Evolutionary conservation across 1,139 yeast species (phyloP).

Genomic region (Yamadazyma sp.): DNA sequence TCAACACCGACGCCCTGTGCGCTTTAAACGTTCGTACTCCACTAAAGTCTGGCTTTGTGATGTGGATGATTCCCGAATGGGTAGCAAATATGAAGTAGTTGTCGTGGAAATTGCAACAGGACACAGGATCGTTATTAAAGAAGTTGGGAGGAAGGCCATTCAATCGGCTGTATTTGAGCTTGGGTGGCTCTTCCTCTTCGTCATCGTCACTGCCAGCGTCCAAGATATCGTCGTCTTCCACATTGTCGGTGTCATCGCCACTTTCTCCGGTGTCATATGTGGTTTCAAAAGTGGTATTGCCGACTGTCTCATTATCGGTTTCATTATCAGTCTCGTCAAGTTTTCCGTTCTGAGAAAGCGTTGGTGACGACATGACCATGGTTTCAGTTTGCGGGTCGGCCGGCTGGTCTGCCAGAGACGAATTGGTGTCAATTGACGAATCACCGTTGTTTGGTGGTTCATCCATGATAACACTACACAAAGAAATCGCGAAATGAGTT

Average conservation of each 20-base stretch:
- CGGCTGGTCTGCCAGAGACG: no score
- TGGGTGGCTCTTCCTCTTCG: constrained; percentile 69
- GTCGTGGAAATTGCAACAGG: constrained; percentile 63
- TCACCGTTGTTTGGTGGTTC: no score
- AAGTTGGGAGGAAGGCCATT: constrained; percentile 64
- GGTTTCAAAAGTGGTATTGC: constrained; percentile 19
- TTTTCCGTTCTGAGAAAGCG: neutral
- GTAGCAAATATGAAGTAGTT: constrained; percentile 76
- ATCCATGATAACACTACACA: neutral
- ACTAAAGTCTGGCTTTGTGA: constrained; percentile 58
- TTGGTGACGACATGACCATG: no score
- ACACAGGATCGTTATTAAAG: constrained; percentile 73
- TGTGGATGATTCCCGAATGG: constrained; percentile 79
- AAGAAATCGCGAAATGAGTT: neutral
- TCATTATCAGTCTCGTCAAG: constrained; percentile 2
- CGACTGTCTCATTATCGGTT: constrained; percentile 15
- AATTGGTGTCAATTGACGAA: no score
- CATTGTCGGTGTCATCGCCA: constrained; percentile 6
- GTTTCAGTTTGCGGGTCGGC: no score
- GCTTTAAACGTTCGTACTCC: constrained; percentile 73
- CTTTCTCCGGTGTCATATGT: constrained; percentile 14
- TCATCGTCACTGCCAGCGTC: constrained; percentile 15
- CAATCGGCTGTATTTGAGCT: constrained; percentile 69
- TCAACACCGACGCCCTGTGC: constrained; percentile 80
- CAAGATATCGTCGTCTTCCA: neutral